phyloP scores from a whole-genome alignment of 2,329 filamentous ascomycete genomes.

The Aspergillus neoniger region DNA sequence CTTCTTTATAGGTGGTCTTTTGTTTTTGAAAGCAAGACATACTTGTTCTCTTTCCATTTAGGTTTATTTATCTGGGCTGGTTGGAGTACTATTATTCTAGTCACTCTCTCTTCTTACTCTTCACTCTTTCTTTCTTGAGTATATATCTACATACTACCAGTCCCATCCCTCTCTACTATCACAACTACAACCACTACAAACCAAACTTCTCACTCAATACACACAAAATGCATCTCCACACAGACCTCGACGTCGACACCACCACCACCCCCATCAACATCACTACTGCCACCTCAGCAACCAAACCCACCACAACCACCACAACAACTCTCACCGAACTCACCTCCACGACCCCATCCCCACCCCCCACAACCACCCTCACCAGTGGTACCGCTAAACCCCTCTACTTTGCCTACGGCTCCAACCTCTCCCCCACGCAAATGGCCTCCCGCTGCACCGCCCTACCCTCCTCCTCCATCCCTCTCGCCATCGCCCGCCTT shows the following conservation, averaged over 20 bases:
- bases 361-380: constrained; percentile 17
- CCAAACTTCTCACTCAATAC: background rate
- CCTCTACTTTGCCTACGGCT: constrained; percentile 49
- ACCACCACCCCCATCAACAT: constrained; percentile 1
- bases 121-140: too few species aligned
- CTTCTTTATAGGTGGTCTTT: too few species aligned
- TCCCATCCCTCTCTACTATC: too few species aligned
- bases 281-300: background rate
- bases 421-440: constrained; percentile 46
- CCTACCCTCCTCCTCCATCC: constrained; percentile 36
- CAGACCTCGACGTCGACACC: background rate
- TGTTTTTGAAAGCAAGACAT: too few species aligned
- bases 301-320: constrained; percentile 6
- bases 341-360: constrained; percentile 18
- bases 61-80: too few species aligned
- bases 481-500: constrained; percentile 43
- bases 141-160: too few species aligned
- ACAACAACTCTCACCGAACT: constrained; percentile 6
- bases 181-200: background rate
- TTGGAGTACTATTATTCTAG: too few species aligned
- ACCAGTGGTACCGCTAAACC: constrained; percentile 19
- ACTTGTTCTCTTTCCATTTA: too few species aligned
- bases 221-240: constrained; percentile 12
- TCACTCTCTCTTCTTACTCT: too few species aligned
- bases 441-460: constrained; percentile 42